These are phyloP conservation scores for Ambrosiella xylebori DNA, from an alignment of 2,329 filamentous ascomycete species.

Conservation along the genomic window DNA sequence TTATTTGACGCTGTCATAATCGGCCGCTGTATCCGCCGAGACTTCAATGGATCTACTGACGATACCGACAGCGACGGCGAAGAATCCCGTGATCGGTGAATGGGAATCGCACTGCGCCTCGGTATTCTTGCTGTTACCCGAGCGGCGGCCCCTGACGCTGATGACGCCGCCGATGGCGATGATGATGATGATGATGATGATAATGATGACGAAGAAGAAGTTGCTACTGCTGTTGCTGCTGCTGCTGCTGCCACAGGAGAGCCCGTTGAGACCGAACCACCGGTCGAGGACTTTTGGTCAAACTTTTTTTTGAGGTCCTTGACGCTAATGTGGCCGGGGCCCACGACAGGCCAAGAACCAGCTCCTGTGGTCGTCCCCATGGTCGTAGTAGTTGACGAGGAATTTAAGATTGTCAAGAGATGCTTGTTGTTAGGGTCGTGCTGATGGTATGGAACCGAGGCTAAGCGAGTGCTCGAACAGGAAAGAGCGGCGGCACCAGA, in stretches of 20 bases:
- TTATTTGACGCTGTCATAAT: background rate
- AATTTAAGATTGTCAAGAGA: background rate
- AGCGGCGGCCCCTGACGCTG: background rate
- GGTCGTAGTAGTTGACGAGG: background rate
- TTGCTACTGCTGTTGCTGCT: too few species aligned
- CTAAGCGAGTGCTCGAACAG: slow-evolving; percentile 4
- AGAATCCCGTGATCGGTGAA: slow-evolving; percentile 10
- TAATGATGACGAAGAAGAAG: too few species aligned
- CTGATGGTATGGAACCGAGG: slow-evolving; percentile 3
- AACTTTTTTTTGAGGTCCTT: slow-evolving; percentile 68
- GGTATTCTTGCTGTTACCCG: slow-evolving; percentile 2
- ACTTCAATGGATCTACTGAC: slow-evolving; percentile 7
- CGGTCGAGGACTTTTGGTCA: slow-evolving; percentile 38
- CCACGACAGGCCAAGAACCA: background rate
- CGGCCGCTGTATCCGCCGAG: background rate
- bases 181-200: too few species aligned
- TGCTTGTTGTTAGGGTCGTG: slow-evolving; percentile 9
- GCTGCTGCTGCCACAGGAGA: too few species aligned
- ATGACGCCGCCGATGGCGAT: background rate
- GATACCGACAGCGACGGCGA: slow-evolving; percentile 10
- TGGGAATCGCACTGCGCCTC: slow-evolving; percentile 11
- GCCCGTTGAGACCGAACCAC: slow-evolving; percentile 1
- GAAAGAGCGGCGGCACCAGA: background rate
- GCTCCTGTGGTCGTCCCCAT: background rate
- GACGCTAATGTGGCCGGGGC: slow-evolving; percentile 34